phyloP scores from a whole-genome alignment of 176 grass and related monocot genomes.

The Thalia dealbata region DNA sequence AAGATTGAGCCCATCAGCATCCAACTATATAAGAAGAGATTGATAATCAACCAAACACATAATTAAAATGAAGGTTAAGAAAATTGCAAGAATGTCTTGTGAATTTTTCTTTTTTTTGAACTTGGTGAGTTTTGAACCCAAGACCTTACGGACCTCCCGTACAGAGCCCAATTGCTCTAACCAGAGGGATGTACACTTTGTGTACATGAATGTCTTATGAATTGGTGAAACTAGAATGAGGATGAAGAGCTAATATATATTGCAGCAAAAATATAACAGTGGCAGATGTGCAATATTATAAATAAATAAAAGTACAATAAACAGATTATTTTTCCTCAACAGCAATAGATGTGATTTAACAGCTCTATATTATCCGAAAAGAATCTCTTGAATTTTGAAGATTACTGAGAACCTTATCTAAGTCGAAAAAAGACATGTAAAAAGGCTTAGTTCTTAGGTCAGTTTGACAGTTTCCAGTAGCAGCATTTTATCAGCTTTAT shows the following conservation, averaged over 20 bases:
- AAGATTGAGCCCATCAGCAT: conserved; percentile 35
- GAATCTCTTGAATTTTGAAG: not conserved
- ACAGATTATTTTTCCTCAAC: not conserved
- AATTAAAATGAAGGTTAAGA: not conserved
- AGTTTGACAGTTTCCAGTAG: not conserved
- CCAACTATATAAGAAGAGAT: conserved; percentile 43
- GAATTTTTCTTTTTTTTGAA: too few relatives aligned
- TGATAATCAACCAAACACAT: not conserved
- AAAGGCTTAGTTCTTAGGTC: not conserved
- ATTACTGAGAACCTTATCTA: too few relatives aligned
- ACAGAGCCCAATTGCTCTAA: too few relatives aligned
- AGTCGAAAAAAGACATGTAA: not conserved
- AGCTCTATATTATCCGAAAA: not conserved
- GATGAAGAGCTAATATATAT: not conserved
- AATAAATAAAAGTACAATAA: too few relatives aligned
- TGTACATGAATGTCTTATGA: not conserved
- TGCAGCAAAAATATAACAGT: not conserved
- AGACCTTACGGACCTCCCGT: too few relatives aligned
- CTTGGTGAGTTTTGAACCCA: too few relatives aligned
- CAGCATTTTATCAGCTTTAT: not conserved
- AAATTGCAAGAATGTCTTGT: not conserved
- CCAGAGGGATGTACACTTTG: too few relatives aligned
- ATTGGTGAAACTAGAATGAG: not conserved
- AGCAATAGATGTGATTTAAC: not conserved
- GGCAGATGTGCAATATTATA: not conserved